Evolutionary conservation across 805 yeast species (phyloP), one percentile per base, ranked within the genome.

Genomic region (Ogataea parapolymorpha): DNA sequence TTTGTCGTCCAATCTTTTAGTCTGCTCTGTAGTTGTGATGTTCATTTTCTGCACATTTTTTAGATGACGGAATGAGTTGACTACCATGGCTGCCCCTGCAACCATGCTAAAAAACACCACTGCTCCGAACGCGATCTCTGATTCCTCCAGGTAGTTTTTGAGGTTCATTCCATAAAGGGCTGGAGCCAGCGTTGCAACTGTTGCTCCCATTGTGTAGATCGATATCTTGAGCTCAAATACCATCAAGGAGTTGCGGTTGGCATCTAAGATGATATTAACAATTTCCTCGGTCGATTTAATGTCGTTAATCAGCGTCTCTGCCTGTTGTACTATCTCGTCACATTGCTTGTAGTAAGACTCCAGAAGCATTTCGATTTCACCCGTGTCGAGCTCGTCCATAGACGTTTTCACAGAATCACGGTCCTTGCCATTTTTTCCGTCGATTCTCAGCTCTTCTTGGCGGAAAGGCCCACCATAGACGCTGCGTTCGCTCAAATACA

Each of bases 231-330:
- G 67, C 55, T 90, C 95, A 51, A 84, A 80, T 42, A 90, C 72
- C 95, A 90, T 87, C 46, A 90, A 67, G 3, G 95, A 79, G 63
- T 90, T 90, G 66, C 97, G 78, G 56, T 88, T 88, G 2, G 96
- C 87, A 61, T 90, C 97, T 40, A 90, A 63, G 46, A 90, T 89
- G 54, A 90, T 89, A 57, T 89, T 89, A 44, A 87, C 90, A 57
- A 90, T 86, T 55, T 90, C 97, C 58, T 89, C 96, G 0, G 97
- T 90, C 12, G 93, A 85, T 56, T 80, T 80, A 52, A 90, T 87
- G 57, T 90, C 95, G 51, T 80, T 81, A 15, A 85, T 77, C 41
- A 89, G 66, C 4, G 91, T 82, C 32, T 86, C 95, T 0, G 95
- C 82, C 52, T 85, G 91, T 61, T 90, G 97, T 6, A 89, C 96